Conservation (phyloP, 225 moss, liverwort and hornwort genomes). For the Polytrichum commune region DNA sequence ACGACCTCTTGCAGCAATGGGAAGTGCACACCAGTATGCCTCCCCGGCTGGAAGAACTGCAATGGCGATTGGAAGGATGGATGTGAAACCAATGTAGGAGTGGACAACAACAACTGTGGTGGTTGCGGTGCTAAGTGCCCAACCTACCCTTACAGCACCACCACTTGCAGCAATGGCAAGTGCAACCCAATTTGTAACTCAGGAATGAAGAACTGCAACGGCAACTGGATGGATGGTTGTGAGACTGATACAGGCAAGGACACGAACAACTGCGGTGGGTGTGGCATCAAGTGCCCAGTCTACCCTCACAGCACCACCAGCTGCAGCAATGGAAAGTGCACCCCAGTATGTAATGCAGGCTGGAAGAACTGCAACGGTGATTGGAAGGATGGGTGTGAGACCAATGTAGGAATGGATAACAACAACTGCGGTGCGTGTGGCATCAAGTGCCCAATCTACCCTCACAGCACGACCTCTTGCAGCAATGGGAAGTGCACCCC, state of each 20-base stretch:
- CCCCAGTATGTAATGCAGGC: not conserved
- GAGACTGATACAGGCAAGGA: conserved; percentile 7
- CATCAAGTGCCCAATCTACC: not conserved
- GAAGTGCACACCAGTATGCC: no score
- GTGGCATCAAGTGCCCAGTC: not conserved
- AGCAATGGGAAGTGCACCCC: not conserved
- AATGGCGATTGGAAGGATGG: no score
- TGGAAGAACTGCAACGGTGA: not conserved
- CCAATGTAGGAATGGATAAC: not conserved
- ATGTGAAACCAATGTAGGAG: no score
- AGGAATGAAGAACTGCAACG: conserved; percentile 12
- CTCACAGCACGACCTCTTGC: not conserved
- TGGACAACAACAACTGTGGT: no score
- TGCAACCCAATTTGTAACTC: no score
- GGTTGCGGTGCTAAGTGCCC: no score
- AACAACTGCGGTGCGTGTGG: not conserved
- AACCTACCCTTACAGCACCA: not conserved
- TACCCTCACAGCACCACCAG: no score
- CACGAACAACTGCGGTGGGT: not conserved
- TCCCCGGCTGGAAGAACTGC: not conserved
- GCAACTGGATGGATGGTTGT: conserved; percentile 9
- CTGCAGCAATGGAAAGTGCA: conserved; percentile 1
- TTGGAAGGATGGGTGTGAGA: not conserved
- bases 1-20: not conserved
- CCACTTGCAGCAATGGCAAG: not conserved